Evolutionary conservation across 176 grass and related monocot genomes (phyloP).

Genomic region (Musa troglodytarum): DNA sequence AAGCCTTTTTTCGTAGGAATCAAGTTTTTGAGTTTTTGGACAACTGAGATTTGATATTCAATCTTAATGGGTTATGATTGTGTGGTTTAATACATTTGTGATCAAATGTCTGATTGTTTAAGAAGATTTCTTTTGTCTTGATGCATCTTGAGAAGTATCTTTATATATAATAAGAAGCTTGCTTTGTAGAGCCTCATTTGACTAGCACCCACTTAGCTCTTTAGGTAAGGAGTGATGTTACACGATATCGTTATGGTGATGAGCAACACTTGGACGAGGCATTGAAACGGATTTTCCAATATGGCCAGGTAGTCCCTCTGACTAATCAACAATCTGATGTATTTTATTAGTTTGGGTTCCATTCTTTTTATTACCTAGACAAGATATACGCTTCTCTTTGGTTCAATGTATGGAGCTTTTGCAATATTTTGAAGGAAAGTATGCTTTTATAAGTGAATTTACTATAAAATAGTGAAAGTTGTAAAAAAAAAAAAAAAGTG

Average conservation of each 20-base stretch:
- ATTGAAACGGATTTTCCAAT: slow-evolving; percentile 87
- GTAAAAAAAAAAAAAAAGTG: too few species aligned
- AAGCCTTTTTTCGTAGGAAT: too few species aligned
- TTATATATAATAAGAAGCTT: not conserved
- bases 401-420: not conserved
- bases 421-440: not conserved
- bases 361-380: not conserved
- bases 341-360: not conserved
- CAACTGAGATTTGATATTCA: too few species aligned
- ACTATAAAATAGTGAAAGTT: too few species aligned
- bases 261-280: slow-evolving; percentile 92
- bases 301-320: slow-evolving; percentile 62
- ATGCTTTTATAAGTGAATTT: too few species aligned
- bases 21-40: too few species aligned
- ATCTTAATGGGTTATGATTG: too few species aligned
- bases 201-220: slow-evolving; percentile 11
- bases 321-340: not conserved
- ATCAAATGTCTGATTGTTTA: too few species aligned
- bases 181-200: slow-evolving; percentile 7
- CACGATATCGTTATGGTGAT: slow-evolving; percentile 82
- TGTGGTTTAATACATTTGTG: too few species aligned
- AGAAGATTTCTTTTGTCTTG: not conserved
- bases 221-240: slow-evolving; percentile 93
- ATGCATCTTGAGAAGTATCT: slow-evolving; percentile 1
- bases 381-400: not conserved